phyloP scores from a whole-genome alignment of 1,284 basidiomycete species.

The Malassezia obtusa region DNA sequence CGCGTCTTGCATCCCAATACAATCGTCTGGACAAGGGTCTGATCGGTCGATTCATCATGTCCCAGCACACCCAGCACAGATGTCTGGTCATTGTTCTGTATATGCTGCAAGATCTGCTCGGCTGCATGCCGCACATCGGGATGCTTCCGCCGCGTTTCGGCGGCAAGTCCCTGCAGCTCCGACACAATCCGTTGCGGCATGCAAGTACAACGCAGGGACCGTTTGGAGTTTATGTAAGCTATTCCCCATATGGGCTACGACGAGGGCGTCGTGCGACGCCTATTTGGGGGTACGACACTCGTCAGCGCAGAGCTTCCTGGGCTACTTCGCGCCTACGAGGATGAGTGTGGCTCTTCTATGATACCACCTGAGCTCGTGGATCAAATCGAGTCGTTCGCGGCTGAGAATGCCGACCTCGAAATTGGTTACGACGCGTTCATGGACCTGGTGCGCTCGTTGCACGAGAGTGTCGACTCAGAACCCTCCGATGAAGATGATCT shows the following conservation, averaged over 20 bases:
- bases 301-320: background rate
- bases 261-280: slow-evolving; percentile 11
- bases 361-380: background rate
- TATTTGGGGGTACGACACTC: slow-evolving; percentile 2
- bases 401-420: background rate
- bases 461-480: slow-evolving; percentile 7
- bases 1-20: slow-evolving; percentile 89
- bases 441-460: slow-evolving; percentile 4
- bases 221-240: background rate
- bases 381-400: slow-evolving; percentile 6
- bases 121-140: slow-evolving; percentile 40
- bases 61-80: slow-evolving; percentile 11
- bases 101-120: slow-evolving; percentile 24
- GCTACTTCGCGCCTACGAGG: slow-evolving; percentile 4
- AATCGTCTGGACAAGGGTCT: slow-evolving; percentile 73
- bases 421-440: slow-evolving; percentile 15
- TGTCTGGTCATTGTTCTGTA: slow-evolving; percentile 23
- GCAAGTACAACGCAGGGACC: background rate
- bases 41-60: slow-evolving; percentile 39
- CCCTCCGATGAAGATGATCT: background rate
- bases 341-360: background rate
- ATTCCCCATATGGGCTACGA: background rate
- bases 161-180: slow-evolving; percentile 39
- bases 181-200: slow-evolving; percentile 41
- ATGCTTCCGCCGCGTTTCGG: slow-evolving; percentile 41